Evolutionary conservation across 1,139 yeast species (phyloP), one percentile per base, ranked within the genome.

Genomic region (Spencermartinsiella ligniputridi): DNA sequence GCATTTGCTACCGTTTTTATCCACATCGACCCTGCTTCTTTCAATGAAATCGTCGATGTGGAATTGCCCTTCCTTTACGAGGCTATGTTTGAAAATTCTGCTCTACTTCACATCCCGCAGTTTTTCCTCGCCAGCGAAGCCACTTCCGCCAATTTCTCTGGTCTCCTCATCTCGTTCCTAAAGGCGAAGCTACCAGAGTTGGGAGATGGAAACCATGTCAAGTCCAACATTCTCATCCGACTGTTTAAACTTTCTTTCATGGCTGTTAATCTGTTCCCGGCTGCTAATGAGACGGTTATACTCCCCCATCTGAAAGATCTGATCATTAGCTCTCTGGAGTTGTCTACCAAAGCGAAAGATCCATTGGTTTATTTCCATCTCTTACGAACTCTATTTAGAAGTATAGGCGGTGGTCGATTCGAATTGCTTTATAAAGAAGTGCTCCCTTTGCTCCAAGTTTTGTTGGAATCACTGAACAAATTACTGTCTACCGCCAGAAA

Each of bases 341-440:
- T 81, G 42, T 83, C 97, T 0, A 85, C 96, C 1, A 79, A 81
- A n/a, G 88, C 97, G 0, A 86, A 86, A 55, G 97, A 90, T 60
- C 97, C 98, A 2, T 75, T 87, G 32, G 88, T 88, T 1, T 92
- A 89, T 61, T 89, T 94, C 51, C 87, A 89, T 58, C 70, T 94
- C 57, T 84, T 94, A 17, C 74, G 97, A 58, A 87, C 96, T 0
- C 69, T 94, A 41, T 94, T 94, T 71, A 74, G 98, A 63, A 86
- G 95, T 60, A 90, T 94, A 38, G 95, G 96, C 38, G 97, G 98
- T 39, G 98, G 97, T 3, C 74, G 97, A 49, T 90, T 90, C 62
- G 98, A 92, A 63, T 80, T 83, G 47, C 71, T 94, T 21, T 92
- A 92, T 68, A 87, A 94, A 55, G 96, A 92, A 52, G 90, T 94